Evolutionary conservation across 2,329 filamentous ascomycete genomes (phyloP).

Genomic region (Hymenotorrendiella dingleyae): DNA sequence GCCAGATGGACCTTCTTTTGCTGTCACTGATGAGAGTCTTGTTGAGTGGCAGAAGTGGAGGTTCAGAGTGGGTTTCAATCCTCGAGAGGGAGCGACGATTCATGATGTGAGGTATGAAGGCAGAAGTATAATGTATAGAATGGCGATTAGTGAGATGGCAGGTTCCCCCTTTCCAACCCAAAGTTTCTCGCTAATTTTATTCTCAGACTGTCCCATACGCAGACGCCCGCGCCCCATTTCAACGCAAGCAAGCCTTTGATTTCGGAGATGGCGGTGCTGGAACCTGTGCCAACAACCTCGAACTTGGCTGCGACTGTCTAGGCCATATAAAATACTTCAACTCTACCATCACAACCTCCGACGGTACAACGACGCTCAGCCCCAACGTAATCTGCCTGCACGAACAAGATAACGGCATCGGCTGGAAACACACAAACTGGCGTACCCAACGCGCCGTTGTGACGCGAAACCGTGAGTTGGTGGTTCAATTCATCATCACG

Average conservation of each 20-base stretch:
- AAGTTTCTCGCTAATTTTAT: background rate
- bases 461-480: conserved; percentile 54
- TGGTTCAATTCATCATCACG: conserved; percentile 63
- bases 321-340: conserved; percentile 63
- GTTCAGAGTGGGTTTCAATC: conserved; percentile 57
- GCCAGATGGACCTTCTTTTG: conserved; percentile 57
- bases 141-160: conserved; percentile 54
- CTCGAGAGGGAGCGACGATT: conserved; percentile 53
- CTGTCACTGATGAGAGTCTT: conserved; percentile 38
- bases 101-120: conserved; percentile 57
- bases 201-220: conserved; percentile 50
- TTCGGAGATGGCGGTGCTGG: conserved; percentile 62
- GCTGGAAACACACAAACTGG: conserved; percentile 68
- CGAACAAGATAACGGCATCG: conserved; percentile 63
- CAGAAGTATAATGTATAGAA: conserved; percentile 51
- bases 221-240: conserved; percentile 55
- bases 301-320: conserved; percentile 62
- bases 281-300: conserved; percentile 59
- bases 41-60: conserved; percentile 52
- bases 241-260: conserved; percentile 64
- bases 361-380: conserved; percentile 47
- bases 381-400: conserved; percentile 63
- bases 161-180: conserved; percentile 1
- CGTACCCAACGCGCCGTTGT: conserved; percentile 57
- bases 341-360: conserved; percentile 43